These are phyloP conservation scores for Coniochaeta prunicola DNA, from an alignment of 2,329 filamentous ascomycete species.

Conservation along the genomic window DNA sequence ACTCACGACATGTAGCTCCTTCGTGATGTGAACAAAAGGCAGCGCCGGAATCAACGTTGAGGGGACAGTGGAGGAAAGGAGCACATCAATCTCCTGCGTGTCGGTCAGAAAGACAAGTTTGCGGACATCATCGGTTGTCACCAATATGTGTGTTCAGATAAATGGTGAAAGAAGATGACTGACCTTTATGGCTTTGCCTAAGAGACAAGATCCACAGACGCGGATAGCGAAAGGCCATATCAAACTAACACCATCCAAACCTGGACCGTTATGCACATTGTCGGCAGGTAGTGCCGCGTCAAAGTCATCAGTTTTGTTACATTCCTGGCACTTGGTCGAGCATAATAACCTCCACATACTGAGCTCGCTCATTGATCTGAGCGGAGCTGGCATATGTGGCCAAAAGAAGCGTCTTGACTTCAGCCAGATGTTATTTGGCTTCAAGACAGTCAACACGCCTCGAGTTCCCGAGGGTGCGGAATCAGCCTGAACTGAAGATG, in stretches of 20 bases:
- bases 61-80: conserved; percentile 53
- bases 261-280: conserved; percentile 55
- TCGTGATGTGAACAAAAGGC: conserved; percentile 59
- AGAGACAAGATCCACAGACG: conserved; percentile 60
- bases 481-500: conserved; percentile 22
- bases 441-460: conserved; percentile 26
- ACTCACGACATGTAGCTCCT: conserved; percentile 52
- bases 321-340: conserved; percentile 60
- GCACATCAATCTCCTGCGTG: conserved; percentile 59
- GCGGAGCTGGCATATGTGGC: conserved; percentile 61
- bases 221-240: conserved; percentile 67
- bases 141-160: not conserved
- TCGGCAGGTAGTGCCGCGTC: conserved; percentile 21
- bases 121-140: not conserved
- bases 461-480: conserved; percentile 23
- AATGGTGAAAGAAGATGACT: not conserved
- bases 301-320: conserved; percentile 34
- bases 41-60: conserved; percentile 61
- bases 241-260: conserved; percentile 49
- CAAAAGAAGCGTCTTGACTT: conserved; percentile 58
- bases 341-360: conserved; percentile 70
- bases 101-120: conserved; percentile 1
- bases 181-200: conserved; percentile 58
- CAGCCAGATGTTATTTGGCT: conserved; percentile 64
- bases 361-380: conserved; percentile 58